Evolutionary conservation across 78 protist species (phyloP), one percentile per base, ranked within the genome.

Genomic region (Dictyostelium intermedium): DNA sequence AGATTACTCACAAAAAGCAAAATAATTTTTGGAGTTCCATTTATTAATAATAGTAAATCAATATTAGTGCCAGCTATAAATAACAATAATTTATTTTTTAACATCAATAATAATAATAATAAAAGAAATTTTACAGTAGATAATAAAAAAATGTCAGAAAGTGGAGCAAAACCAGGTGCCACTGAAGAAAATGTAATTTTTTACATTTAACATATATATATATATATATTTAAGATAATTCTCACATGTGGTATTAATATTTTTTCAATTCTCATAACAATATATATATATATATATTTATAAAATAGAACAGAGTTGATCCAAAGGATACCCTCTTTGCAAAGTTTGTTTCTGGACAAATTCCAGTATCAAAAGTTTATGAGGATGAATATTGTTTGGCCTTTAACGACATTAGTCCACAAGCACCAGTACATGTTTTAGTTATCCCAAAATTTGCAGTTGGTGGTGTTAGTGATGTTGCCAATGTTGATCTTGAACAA

Each of bases 311-410:
- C 10, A 35, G 32, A 77, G 5, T 77, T 16, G 72, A 87, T 18
- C 93, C 95, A 79, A 56, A 81, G 9, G 69, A 79, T 43, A 91
- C 95, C 5, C 66, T 91, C 66, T 91, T 91, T 91, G 91, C 95
- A 20, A 83, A 84, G 85, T 81, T 91, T 50, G 87, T 91, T 37
- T 43, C 27, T 27, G 95, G 95, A 41, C 20, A 43, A 20, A 82
- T 91, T 20, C 95, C 87, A 77, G 83, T 85, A 56, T 41, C 82
- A 47, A 91, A 91, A 73, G 95, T 91, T 11, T 91, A 81, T 16
- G 95, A 91, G 45, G 91, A 83, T 77, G 91, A 83, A 2, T 56
- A 70, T 81, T 83, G 91, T 81, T 14, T 91, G 13, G 95, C 95
- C n/a, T 69, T 91, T 37, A 61, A 84, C 9, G 95, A 91, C 63